phyloP scores from a whole-genome alignment of 129 eudicot species.

The Scalesia atractyloides region DNA sequence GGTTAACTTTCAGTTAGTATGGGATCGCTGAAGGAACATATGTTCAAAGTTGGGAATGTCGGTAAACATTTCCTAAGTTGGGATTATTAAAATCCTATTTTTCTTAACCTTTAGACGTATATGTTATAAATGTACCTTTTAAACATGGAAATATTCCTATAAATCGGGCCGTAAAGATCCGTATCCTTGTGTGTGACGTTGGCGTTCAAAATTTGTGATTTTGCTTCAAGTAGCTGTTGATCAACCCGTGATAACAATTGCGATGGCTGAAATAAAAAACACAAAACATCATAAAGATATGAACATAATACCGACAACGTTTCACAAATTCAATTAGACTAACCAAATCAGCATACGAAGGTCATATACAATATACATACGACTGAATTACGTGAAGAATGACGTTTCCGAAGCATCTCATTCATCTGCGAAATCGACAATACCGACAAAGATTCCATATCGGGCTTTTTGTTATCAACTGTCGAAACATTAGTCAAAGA shows the following conservation, averaged over 20 bases:
- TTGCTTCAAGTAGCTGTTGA: conserved; percentile 41
- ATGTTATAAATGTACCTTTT: conserved; percentile 45
- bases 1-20: too few relatives aligned
- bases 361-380: conserved; percentile 48
- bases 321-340: conserved; percentile 22
- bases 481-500: conserved; percentile 6
- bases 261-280: conserved; percentile 36
- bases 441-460: conserved; percentile 25
- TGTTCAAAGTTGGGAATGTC: too few relatives aligned
- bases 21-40: too few relatives aligned
- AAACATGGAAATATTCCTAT: conserved; percentile 52
- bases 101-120: neutral
- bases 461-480: conserved; percentile 22
- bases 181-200: conserved; percentile 19
- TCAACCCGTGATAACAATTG: conserved; percentile 33
- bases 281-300: conserved; percentile 1
- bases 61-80: too few relatives aligned
- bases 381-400: conserved; percentile 32
- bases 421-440: conserved; percentile 60
- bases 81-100: too few relatives aligned
- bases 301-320: conserved; percentile 11
- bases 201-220: conserved; percentile 45
- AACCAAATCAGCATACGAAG: conserved; percentile 20
- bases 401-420: conserved; percentile 46
- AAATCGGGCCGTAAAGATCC: conserved; percentile 49